These are phyloP conservation scores for Pythium periplocum DNA, from an alignment of 352 stramenopile genomes.

Conservation along the genomic window DNA sequence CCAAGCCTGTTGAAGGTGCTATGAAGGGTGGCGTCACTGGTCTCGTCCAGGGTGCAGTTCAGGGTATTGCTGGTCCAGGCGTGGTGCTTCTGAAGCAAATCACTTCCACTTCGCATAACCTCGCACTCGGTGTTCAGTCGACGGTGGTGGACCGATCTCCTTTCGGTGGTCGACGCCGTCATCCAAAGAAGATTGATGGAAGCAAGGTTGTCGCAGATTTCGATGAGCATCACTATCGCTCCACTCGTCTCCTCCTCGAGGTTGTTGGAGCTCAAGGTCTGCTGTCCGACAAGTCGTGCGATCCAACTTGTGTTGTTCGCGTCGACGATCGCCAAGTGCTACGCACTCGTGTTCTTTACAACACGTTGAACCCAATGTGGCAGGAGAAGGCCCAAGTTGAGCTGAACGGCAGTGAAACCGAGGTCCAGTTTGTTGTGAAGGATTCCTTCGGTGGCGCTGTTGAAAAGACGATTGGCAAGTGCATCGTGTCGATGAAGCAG, in stretches of 20 bases:
- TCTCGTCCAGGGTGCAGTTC: constrained; percentile 70
- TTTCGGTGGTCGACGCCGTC: constrained; percentile 69
- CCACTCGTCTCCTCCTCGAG: constrained; percentile 54
- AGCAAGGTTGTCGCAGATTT: constrained; percentile 61
- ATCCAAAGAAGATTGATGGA: constrained; percentile 65
- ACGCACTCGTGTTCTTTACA: constrained; percentile 76
- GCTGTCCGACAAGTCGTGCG: constrained; percentile 69
- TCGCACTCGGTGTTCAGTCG: constrained; percentile 72
- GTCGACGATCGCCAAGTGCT: constrained; percentile 66
- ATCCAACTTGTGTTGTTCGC: constrained; percentile 70
- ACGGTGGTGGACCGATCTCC: constrained; percentile 75
- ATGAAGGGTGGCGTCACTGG: constrained; percentile 74
- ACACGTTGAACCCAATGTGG: constrained; percentile 81
- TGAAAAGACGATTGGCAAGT: constrained; percentile 76
- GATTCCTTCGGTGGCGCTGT: constrained; percentile 78
- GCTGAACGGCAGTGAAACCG: constrained; percentile 41
- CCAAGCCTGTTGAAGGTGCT: constrained; percentile 79
- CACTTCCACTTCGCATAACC: constrained; percentile 78
- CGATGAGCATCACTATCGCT: constrained; percentile 54
- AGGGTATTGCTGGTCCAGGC: constrained; percentile 72
- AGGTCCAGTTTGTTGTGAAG: constrained; percentile 78
- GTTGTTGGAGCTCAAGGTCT: constrained; percentile 68
- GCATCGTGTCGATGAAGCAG: constrained; percentile 63
- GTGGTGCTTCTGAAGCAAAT: constrained; percentile 79
- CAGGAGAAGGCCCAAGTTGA: constrained; percentile 63